Base-by-base conservation (phyloP, 1,284 basidiomycete species). In the Flammula alnicola region DNA sequence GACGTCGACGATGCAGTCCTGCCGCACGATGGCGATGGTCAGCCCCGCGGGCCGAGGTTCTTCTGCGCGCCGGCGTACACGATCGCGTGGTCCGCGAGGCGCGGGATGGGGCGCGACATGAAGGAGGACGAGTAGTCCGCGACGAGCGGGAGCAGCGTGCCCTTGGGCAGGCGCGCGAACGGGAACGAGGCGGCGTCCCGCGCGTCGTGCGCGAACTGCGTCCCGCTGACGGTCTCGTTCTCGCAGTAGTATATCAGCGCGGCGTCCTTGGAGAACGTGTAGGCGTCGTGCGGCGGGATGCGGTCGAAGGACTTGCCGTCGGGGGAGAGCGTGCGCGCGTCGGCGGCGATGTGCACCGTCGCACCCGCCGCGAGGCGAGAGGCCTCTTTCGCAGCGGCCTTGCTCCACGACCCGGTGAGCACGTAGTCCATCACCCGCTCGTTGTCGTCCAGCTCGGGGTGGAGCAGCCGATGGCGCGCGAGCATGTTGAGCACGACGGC, bases 11-110 rank as follows among this genome's bases (percentile, higher is more conserved):
- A 97, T 77, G 64, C 97, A 88, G 70, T 97, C 93, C 57, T 95
- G 85, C 26, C 93, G 85, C 14, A 98, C 93, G 68, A 99, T 96
- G 55, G 96, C 76, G 63, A 99, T 83, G 4, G 95, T 96, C 19
- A 97, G 77, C 3, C 97, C 97, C 0, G 95, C 88, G 1, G 97
- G 97, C 4, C 97, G 43, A 99, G 79, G 69, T 99, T 99, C 79
- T 99, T 99, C 72, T 99, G 97, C n/a, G 92, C 97, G 32, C 97
- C 97, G 9, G 96, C 98, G 68, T 91, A 99, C 63, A 99, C 90
- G 64, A 99, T 78, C 3, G 93, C 94, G 68, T 97, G 93, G 65
- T 91, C 88, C 32, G 86, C 86, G 40, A 98, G 79, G 57, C 84
- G 81, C 4, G 90, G 88, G 64, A 99, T 97, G 29, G 90, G 90